These are phyloP conservation scores for Plasmopara halstedii DNA, from an alignment of 352 stramenopile genomes.

Conservation along the genomic window DNA sequence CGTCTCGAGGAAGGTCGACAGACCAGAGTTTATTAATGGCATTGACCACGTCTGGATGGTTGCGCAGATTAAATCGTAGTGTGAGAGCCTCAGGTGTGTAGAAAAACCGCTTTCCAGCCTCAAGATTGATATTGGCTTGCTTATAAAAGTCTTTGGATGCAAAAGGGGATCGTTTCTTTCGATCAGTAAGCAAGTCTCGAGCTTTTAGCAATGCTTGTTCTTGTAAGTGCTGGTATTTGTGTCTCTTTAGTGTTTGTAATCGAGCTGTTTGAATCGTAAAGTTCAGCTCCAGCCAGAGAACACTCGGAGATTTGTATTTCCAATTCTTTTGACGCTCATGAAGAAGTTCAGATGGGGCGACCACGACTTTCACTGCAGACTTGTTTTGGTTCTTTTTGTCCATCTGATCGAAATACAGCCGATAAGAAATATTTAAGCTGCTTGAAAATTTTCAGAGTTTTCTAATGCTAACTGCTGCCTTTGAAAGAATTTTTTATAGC, in stretches of 20 bases:
- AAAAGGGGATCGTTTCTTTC: constrained; percentile 51
- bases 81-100: constrained; percentile 61
- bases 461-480: no score
- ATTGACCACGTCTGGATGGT: constrained; percentile 35
- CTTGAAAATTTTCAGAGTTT: neutral
- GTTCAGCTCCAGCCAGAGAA: constrained; percentile 70
- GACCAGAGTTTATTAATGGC: constrained; percentile 49
- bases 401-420: neutral
- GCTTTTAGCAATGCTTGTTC: constrained; percentile 56
- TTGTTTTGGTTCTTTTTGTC: constrained; percentile 12
- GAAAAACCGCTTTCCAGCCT: constrained; percentile 53
- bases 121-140: constrained; percentile 32
- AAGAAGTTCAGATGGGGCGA: neutral
- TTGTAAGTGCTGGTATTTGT: constrained; percentile 72
- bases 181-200: constrained; percentile 53
- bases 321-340: neutral
- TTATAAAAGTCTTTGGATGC: constrained; percentile 56
- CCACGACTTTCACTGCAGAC: neutral
- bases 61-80: constrained; percentile 58
- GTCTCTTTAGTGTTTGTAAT: constrained; percentile 49
- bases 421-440: neutral
- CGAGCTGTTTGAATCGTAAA: constrained; percentile 61
- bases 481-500: no score
- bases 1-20: constrained; percentile 47
- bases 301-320: constrained; percentile 27